Base-by-base conservation (phyloP, 495 filamentous ascomycete species). In the Lentithecium fluviatile region DNA sequence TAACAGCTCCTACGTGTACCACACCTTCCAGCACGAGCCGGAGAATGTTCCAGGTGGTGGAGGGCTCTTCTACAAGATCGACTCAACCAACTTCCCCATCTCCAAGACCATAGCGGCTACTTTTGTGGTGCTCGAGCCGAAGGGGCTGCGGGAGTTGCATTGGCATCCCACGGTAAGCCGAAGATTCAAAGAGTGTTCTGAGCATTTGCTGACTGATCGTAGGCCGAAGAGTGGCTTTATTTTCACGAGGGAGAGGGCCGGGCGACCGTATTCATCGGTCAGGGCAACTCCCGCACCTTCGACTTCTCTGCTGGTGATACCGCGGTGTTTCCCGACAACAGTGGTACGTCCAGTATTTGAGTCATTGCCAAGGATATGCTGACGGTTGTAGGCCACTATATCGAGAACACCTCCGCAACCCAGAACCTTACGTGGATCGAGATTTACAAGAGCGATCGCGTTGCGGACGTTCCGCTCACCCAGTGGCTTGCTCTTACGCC, bases 401-500 rank as follows among this genome's bases (percentile, higher is more conserved):
- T 88, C 52, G 83, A 86, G 62, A 88, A 86, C 68, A 84, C 79
- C 0, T 83, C 80, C 0, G 74, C 81, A 13, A 82, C 78, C 0
- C 79, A 84, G 56, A 80, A 82, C 36, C 74, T 88, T 0, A 76
- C 84, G 13, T 85, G 83, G 82, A 79, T 87, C 23, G 84, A 87
- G 70, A 78, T 87, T 26, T 85, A 85, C 71, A 85, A 85, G 69
- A 81, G 78, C 38, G 82, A 86, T 58, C 76, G 80, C 10, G 84
- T 87, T 2, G 81, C 78, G 3, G 83, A 87, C 64, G 83, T 86
- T 56, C 77, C 79, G 0, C 70, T 87, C 17, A 82, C 80, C 0
- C 83, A 87, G 67, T 87, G 83, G 84, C 77, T 87, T 25, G 84
- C 84, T 0, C 71, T 87, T 12, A 85, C 84, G 0, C 84, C 83